A percentile compares a stretch with the other conserved stretches of the same genome.
phyloP scores from a whole-genome alignment of 345 rosid species.

The Erodium maritimum region DNA sequence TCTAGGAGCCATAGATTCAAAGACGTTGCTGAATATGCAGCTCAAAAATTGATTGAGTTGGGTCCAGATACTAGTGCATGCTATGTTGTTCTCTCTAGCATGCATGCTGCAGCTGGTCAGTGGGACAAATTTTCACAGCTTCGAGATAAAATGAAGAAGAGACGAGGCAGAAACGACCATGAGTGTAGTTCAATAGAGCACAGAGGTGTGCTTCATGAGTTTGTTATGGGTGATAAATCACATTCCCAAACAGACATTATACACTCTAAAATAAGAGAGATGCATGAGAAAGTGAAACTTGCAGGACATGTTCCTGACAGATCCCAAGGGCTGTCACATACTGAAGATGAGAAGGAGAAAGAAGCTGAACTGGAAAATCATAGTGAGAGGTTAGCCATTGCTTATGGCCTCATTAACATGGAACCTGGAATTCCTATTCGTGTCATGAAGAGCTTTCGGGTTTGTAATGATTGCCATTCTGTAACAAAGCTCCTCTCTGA shows the following conservation, averaged over 20 bases:
- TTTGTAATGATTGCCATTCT: slow-evolving; percentile 42
- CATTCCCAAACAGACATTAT: slow-evolving; percentile 26
- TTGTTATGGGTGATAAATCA: slow-evolving; percentile 34
- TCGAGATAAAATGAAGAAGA: slow-evolving; percentile 40
- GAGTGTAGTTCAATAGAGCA: slow-evolving; percentile 42
- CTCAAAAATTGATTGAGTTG: slow-evolving; percentile 25
- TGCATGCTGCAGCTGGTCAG: slow-evolving; percentile 51
- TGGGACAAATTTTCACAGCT: slow-evolving; percentile 41
- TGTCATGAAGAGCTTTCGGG: slow-evolving; percentile 40
- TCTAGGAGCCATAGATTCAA: slow-evolving; percentile 37
- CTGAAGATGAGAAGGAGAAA: slow-evolving; percentile 27
- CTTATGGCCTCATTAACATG: slow-evolving; percentile 31
- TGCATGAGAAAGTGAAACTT: slow-evolving; percentile 28
- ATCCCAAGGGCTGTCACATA: slow-evolving; percentile 30
- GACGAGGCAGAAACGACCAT: slow-evolving; percentile 31
- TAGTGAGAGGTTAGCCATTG: slow-evolving; percentile 52
- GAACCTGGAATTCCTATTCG: slow-evolving; percentile 24
- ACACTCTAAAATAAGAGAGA: slow-evolving; percentile 30
- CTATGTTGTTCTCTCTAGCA: slow-evolving; percentile 48
- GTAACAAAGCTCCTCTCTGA: slow-evolving; percentile 34
- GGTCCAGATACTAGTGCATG: slow-evolving; percentile 45
- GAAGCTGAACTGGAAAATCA: slow-evolving; percentile 35
- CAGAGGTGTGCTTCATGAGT: slow-evolving; percentile 28
- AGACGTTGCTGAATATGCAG: slow-evolving; percentile 45
- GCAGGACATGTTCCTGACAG: slow-evolving; percentile 40